Percentiles rank a stretch among this genome's conserved stretches.
Conservation (phyloP, 768 basidiomycete genomes). For the Psilocybe azurescens region DNA sequence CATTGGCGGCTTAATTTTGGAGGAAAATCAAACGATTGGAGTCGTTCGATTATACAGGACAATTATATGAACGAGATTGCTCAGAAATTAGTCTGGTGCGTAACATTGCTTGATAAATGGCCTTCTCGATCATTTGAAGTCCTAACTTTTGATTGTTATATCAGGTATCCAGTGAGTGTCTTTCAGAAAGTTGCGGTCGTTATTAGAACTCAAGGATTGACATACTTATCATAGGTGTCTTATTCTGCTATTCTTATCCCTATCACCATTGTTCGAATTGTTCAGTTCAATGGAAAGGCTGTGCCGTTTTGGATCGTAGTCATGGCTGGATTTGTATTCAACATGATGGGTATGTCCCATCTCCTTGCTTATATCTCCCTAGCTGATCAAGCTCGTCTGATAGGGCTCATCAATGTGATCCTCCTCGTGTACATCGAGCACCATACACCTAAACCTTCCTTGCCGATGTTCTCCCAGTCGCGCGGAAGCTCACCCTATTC, state of each 20-base stretch:
- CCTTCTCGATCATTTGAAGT: no score
- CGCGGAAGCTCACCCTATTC: neutral
- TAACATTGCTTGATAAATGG: neutral
- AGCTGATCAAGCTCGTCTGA: neutral
- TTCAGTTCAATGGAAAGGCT: conserved; percentile 27
- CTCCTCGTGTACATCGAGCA: conserved; percentile 18
- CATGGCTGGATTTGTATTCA: conserved; percentile 30
- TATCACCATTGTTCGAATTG: conserved; percentile 33
- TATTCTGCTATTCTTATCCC: conserved; percentile 35
- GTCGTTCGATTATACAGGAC: conserved; percentile 6
- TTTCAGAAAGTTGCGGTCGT: neutral
- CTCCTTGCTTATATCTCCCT: neutral
- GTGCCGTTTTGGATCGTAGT: conserved; percentile 31
- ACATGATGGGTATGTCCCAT: conserved; percentile 31
- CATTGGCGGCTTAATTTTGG: conserved; percentile 16
- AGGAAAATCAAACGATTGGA: conserved; percentile 9
- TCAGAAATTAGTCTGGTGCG: conserved; percentile 17
- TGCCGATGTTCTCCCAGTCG: conserved; percentile 5
- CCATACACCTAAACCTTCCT: conserved; percentile 7
- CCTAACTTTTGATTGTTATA: neutral
- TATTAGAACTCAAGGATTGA: neutral
- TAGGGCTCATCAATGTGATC: conserved; percentile 24
- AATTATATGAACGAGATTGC: conserved; percentile 15
- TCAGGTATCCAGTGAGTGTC: conserved; percentile 19
- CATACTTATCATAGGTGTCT: conserved; percentile 21